Evolutionary conservation across 345 rosid genomes (phyloP), one percentile per base, ranked within the genome.

Genomic region (Barbarea vulgaris): DNA sequence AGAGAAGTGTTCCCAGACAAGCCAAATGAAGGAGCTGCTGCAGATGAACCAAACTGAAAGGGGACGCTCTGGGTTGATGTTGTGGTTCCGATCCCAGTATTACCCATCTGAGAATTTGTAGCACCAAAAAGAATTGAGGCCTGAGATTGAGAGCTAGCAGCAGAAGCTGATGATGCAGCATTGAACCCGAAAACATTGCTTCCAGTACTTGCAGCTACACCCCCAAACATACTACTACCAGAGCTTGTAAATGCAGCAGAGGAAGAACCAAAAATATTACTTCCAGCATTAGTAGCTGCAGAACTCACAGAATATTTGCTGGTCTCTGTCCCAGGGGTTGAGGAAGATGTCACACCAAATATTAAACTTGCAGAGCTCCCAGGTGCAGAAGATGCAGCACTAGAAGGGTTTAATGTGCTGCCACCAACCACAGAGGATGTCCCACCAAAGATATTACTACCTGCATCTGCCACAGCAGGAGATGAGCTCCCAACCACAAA

Each of bases 21-120:
- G 17, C 83, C 80, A 78, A 83, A 88, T 67, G 86, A 74, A 31
- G 92, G 67, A 67, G 87, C 76, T 50, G 90, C 77, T 25, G 75
- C 75, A 61, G 91, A 80, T 31, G 90, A 80, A 31, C 81, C 83
- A 73, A 81, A 86, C 66, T 81, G 87, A 77, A 67, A 69, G 7
- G 90, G 89, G 33, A 53, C 57, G 73, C 83, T 87, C 80, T 81
- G 89, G 59, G 86, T 76, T 53, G 87, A 76, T 61, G 84, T 48
- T 53, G 83, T 74, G 79, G 80, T 44, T 67, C 77, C 85, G 70
- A 80, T 77, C 41, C 79, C 90, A 58, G 77, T 54, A 28, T 74
- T 79, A 84, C 86, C 82, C 51, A 68, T 76, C 51, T 74, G 88
- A 61, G 81, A 46, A 75, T 70, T 81, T 24, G 81, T 77, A 22